A percentile compares a stretch with the other conserved stretches of the same genome.
These are phyloP conservation scores for Paramecium primaurelia DNA, from an alignment of 73 alveolate genomes.

Conservation along the genomic window DNA sequence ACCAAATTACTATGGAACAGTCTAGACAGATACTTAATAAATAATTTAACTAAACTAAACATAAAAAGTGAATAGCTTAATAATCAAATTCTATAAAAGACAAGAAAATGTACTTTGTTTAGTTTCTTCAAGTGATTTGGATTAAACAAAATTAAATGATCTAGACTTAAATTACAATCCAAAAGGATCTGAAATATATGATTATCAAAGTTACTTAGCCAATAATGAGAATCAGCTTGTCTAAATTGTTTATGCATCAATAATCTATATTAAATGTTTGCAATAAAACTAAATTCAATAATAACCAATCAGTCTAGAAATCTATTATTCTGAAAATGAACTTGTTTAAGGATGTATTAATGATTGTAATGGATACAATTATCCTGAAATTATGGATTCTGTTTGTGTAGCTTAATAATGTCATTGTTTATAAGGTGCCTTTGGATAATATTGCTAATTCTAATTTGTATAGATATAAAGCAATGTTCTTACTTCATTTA, in stretches of 20 bases:
- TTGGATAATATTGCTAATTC: slow-evolving; percentile 19
- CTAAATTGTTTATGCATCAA: not conserved
- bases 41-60: not conserved
- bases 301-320: not conserved
- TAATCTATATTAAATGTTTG: not conserved
- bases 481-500: not conserved
- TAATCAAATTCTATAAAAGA: not conserved
- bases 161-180: not conserved
- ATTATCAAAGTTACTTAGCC: not conserved
- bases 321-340: not conserved
- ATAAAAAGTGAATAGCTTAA: not conserved
- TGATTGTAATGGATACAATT: slow-evolving; percentile 24
- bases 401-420: not conserved
- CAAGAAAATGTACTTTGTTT: not conserved
- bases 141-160: not conserved
- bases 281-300: not conserved
- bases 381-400: not conserved
- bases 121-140: not conserved
- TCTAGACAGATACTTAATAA: not conserved
- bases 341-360: not conserved
- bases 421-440: not conserved
- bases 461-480: not conserved
- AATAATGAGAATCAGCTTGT: not conserved
- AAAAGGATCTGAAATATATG: not conserved
- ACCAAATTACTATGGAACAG: not conserved